Evolutionary conservation across 768 basidiomycete species (phyloP).

Genomic region (Trametes maxima): DNA sequence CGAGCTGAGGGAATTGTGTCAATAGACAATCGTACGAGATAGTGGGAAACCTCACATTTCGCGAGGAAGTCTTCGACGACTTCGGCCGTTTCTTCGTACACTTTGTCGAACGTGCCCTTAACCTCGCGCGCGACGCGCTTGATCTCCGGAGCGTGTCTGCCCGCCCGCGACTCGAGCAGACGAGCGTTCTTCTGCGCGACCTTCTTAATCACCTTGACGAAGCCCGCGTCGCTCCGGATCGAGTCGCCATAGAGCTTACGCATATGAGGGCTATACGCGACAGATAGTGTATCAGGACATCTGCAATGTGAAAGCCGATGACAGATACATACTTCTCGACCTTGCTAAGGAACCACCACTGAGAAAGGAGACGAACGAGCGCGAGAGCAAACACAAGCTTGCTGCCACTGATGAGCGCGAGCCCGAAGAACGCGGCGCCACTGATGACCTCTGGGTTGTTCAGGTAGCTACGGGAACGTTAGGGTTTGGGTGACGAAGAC

Average conservation of each 20-base stretch:
- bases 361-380: conserved; percentile 80
- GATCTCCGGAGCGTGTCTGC: conserved; percentile 82
- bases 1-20: conserved; percentile 54
- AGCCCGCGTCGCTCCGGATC: conserved; percentile 93
- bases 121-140: conserved; percentile 87
- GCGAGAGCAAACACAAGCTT: conserved; percentile 89
- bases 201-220: conserved; percentile 96
- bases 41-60: conserved; percentile 60
- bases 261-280: conserved; percentile 89
- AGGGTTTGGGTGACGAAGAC: not conserved
- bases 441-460: conserved; percentile 98
- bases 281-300: not conserved
- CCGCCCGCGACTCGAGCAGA: conserved; percentile 73
- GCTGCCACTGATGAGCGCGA: conserved; percentile 88
- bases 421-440: conserved; percentile 92
- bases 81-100: conserved; percentile 91
- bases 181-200: conserved; percentile 84
- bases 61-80: conserved; percentile 92
- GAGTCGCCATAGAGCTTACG: conserved; percentile 92
- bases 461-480: conserved; percentile 59
- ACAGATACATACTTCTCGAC: conserved; percentile 80
- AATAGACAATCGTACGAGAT: not conserved
- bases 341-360: conserved; percentile 93
- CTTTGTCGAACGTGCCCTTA: conserved; percentile 93
- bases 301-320: not conserved